Conservation (phyloP, 441 rosid species). For the Pelargonium fulgidum region DNA sequence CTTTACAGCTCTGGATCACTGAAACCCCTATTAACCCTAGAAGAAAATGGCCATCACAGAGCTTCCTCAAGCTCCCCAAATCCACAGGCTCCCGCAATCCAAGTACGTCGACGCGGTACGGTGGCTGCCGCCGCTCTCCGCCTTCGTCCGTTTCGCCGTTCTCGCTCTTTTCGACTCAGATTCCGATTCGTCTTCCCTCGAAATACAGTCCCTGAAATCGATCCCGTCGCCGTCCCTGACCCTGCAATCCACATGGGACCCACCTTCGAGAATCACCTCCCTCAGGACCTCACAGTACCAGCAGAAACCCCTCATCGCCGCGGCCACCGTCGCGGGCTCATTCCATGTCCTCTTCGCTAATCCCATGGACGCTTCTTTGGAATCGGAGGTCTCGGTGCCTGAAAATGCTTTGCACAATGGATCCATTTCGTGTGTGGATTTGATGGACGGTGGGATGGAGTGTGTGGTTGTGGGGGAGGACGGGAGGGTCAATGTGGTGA, state of each 20-base stretch:
- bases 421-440: slow-evolving; percentile 51
- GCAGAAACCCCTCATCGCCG: slow-evolving; percentile 45
- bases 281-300: slow-evolving; percentile 35
- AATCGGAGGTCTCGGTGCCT: slow-evolving; percentile 30
- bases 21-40: neutral
- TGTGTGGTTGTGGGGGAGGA: slow-evolving; percentile 79
- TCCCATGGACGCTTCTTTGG: slow-evolving; percentile 31
- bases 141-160: slow-evolving; percentile 50
- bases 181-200: slow-evolving; percentile 40
- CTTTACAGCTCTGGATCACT: no score
- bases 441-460: slow-evolving; percentile 50
- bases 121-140: slow-evolving; percentile 70
- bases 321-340: slow-evolving; percentile 51
- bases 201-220: slow-evolving; percentile 39
- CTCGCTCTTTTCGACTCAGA: slow-evolving; percentile 51
- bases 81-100: slow-evolving; percentile 50
- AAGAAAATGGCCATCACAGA: slow-evolving; percentile 41
- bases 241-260: slow-evolving; percentile 41
- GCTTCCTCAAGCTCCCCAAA: slow-evolving; percentile 22
- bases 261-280: slow-evolving; percentile 62
- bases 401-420: slow-evolving; percentile 51
- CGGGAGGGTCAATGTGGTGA: slow-evolving; percentile 80
- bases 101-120: slow-evolving; percentile 61
- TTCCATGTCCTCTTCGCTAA: slow-evolving; percentile 43
- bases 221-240: slow-evolving; percentile 15